Percentiles rank a stretch among this genome's conserved stretches.
Evolutionary conservation across 2,329 filamentous ascomycete species (phyloP).

Genomic region (Diplodia sapinea): DNA sequence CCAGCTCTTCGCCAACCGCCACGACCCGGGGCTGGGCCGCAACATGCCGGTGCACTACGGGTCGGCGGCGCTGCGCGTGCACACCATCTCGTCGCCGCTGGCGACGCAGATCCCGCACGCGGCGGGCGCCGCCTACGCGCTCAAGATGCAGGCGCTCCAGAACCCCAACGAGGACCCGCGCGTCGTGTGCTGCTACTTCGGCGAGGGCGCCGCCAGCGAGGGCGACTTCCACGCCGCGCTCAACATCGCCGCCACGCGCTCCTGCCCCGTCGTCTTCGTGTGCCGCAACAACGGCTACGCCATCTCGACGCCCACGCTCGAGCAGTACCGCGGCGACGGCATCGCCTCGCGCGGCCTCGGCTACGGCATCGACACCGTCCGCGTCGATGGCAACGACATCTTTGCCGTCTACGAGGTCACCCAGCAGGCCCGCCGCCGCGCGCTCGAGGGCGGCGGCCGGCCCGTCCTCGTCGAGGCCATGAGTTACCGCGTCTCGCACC

Average conservation of each 20-base stretch:
- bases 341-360: constrained; percentile 86
- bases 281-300: constrained; percentile 94
- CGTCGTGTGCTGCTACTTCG: constrained; percentile 84
- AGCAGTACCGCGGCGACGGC: constrained; percentile 90
- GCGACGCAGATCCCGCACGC: constrained; percentile 91
- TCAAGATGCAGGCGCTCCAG: constrained; percentile 79
- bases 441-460: constrained; percentile 77
- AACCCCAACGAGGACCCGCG: constrained; percentile 64
- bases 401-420: constrained; percentile 86
- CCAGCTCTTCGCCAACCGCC: constrained; percentile 86
- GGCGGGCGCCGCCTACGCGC: constrained; percentile 81
- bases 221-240: constrained; percentile 91
- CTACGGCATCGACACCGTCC: constrained; percentile 92
- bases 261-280: constrained; percentile 87
- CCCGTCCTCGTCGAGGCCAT: constrained; percentile 93
- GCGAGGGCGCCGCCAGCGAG: constrained; percentile 87
- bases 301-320: constrained; percentile 85
- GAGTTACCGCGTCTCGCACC: constrained; percentile 97
- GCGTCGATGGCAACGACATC: constrained; percentile 93
- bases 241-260: constrained; percentile 86
- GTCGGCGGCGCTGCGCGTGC: constrained; percentile 82
- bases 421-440: constrained; percentile 75
- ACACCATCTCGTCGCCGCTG: constrained; percentile 84
- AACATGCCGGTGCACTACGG: constrained; percentile 99
- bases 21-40: constrained; percentile 79